These are phyloP conservation scores for Aureobasidium sp. DNA, from an alignment of 2,329 filamentous ascomycete species.

Conservation along the genomic window DNA sequence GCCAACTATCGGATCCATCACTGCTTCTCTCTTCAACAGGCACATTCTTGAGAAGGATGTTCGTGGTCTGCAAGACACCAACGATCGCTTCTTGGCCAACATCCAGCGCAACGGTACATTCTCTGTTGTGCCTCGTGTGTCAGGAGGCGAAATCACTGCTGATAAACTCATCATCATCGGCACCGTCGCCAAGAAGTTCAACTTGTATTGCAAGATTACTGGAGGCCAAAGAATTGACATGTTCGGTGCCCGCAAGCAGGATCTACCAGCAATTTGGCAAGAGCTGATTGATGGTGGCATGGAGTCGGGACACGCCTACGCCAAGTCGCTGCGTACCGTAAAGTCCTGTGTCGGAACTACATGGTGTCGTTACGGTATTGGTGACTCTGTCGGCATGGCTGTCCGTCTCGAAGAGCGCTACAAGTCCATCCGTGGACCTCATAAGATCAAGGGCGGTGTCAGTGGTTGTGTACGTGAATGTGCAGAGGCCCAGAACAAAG, in stretches of 20 bases:
- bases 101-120: slow-evolving; percentile 90
- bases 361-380: slow-evolving; percentile 85
- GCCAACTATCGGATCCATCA: slow-evolving; percentile 71
- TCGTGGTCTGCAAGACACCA: slow-evolving; percentile 80
- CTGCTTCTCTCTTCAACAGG: slow-evolving; percentile 74
- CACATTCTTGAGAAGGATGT: slow-evolving; percentile 67
- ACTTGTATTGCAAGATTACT: slow-evolving; percentile 85
- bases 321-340: slow-evolving; percentile 79
- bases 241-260: slow-evolving; percentile 85
- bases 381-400: slow-evolving; percentile 86
- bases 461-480: slow-evolving; percentile 90
- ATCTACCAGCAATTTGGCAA: slow-evolving; percentile 75
- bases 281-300: slow-evolving; percentile 75
- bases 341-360: slow-evolving; percentile 89
- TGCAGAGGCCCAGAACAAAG: slow-evolving; percentile 86
- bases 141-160: slow-evolving; percentile 80
- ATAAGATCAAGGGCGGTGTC: slow-evolving; percentile 88
- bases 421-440: slow-evolving; percentile 80
- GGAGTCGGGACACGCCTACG: slow-evolving; percentile 87
- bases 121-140: slow-evolving; percentile 75
- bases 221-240: slow-evolving; percentile 88
- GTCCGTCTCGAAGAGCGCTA: slow-evolving; percentile 83
- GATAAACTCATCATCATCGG: slow-evolving; percentile 80
- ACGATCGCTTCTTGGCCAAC: slow-evolving; percentile 80
- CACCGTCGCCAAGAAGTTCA: slow-evolving; percentile 75